phyloP scores from a whole-genome alignment of 192 early-diverging fungal species.

The Glomus cerebriforme region DNA sequence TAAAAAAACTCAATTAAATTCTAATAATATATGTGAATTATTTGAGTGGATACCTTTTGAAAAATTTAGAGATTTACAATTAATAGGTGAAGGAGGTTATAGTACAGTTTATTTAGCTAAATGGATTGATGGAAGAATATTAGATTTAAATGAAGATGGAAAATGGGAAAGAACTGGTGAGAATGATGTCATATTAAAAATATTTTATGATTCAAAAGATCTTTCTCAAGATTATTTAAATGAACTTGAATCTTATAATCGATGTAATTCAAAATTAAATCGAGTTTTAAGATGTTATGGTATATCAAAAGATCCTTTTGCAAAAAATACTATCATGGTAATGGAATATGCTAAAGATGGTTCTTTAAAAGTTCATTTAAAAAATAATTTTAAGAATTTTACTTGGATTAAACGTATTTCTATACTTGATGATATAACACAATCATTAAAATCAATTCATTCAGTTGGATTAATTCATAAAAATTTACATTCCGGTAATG shows the following conservation, averaged over 20 bases:
- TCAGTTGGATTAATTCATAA: background rate
- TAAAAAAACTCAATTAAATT: background rate
- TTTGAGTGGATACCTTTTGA: slow-evolving; percentile 13
- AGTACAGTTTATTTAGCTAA: background rate
- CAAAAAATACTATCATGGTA: background rate
- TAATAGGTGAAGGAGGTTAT: background rate
- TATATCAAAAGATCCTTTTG: background rate
- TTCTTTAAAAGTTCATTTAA: background rate
- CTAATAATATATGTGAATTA: background rate
- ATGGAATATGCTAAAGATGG: background rate
- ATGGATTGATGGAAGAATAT: slow-evolving; percentile 7
- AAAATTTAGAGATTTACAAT: slow-evolving; percentile 6
- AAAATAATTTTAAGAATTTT: background rate
- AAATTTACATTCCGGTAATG: background rate
- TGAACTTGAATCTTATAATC: background rate
- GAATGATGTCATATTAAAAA: background rate
- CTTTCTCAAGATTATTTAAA: background rate
- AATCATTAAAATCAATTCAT: background rate
- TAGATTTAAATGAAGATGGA: background rate
- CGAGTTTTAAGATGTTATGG: background rate
- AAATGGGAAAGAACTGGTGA: background rate
- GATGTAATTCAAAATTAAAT: background rate
- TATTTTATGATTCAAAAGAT: background rate
- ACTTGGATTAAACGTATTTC: background rate
- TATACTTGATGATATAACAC: background rate